Evolutionary conservation across 208 protist genomes (phyloP).

Genomic region (Trypanosoma brucei): DNA sequence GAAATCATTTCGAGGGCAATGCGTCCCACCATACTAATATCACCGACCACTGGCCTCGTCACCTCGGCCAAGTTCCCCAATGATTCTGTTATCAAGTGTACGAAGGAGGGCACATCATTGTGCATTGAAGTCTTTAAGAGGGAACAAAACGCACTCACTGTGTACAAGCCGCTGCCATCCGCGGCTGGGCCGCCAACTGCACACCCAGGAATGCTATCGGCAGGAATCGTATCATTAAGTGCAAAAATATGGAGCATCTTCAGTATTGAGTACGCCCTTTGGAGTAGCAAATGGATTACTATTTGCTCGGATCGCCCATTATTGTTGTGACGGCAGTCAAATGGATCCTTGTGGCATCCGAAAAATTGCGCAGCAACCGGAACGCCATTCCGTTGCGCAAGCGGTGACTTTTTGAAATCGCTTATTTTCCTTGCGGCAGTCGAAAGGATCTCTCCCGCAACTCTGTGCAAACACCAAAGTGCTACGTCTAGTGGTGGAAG

Average conservation of each 20-base stretch:
- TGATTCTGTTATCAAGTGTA: not conserved
- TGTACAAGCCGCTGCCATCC: not conserved
- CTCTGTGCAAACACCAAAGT: slow-evolving; percentile 12
- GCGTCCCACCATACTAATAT: not conserved
- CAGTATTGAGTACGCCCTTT: not conserved
- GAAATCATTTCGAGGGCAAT: not conserved
- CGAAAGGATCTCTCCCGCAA: not conserved
- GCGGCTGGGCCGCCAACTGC: no score
- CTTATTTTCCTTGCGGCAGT: not conserved
- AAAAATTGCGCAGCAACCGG: not conserved
- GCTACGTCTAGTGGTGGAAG: not conserved
- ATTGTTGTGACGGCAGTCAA: not conserved
- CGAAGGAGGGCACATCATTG: not conserved
- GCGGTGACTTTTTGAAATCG: not conserved
- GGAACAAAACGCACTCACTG: not conserved
- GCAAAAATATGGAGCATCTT: not conserved
- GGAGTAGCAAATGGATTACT: not conserved
- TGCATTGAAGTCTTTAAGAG: not conserved
- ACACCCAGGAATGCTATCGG: not conserved
- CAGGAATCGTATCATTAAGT: not conserved
- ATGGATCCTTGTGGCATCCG: not conserved
- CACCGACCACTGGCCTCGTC: not conserved
- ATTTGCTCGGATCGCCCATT: not conserved
- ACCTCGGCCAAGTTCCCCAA: not conserved
- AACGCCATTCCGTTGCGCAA: not conserved